A percentile compares a stretch with the other conserved stretches of the same genome.
phyloP scores from a whole-genome alignment of 352 stramenopile species.

The Phytophthora vignae region DNA sequence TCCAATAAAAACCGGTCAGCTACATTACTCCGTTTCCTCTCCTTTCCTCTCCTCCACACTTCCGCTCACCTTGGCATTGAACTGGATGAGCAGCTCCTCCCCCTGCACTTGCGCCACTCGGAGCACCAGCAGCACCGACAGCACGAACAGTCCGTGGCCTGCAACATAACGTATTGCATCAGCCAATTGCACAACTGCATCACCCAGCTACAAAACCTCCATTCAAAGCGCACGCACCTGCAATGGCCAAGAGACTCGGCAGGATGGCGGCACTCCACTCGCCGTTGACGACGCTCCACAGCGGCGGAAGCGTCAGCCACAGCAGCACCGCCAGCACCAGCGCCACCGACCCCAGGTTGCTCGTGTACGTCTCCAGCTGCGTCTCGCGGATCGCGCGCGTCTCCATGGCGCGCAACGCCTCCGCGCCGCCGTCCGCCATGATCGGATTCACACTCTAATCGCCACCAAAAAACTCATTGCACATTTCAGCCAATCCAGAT shows the following conservation, averaged over 20 bases:
- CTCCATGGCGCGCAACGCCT: constrained; percentile 69
- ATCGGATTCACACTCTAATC: constrained; percentile 9
- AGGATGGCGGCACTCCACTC: constrained; percentile 69
- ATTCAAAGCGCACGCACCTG: constrained; percentile 30
- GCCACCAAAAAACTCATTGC: constrained; percentile 11
- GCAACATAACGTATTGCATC: constrained; percentile 2
- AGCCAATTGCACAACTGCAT: neutral
- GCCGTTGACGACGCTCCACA: constrained; percentile 78
- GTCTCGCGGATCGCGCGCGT: constrained; percentile 69
- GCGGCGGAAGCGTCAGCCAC: constrained; percentile 63
- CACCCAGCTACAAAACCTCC: no score
- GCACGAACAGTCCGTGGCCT: constrained; percentile 61
- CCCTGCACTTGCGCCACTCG: constrained; percentile 76
- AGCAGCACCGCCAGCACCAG: constrained; percentile 52
- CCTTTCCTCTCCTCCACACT: neutral
- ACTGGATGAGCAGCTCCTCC: constrained; percentile 65
- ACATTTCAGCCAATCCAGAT: constrained; percentile 27
- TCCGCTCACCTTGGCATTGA: constrained; percentile 57
- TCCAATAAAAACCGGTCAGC: constrained; percentile 9
- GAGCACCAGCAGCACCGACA: constrained; percentile 65
- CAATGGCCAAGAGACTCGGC: constrained; percentile 63
- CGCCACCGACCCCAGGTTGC: constrained; percentile 53
- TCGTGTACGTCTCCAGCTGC: constrained; percentile 69
- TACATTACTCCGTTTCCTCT: neutral
- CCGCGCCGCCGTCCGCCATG: constrained; percentile 27